Evolutionary conservation across 768 basidiomycete genomes (phyloP).

Genomic region (Artomyces pyxidatus): DNA sequence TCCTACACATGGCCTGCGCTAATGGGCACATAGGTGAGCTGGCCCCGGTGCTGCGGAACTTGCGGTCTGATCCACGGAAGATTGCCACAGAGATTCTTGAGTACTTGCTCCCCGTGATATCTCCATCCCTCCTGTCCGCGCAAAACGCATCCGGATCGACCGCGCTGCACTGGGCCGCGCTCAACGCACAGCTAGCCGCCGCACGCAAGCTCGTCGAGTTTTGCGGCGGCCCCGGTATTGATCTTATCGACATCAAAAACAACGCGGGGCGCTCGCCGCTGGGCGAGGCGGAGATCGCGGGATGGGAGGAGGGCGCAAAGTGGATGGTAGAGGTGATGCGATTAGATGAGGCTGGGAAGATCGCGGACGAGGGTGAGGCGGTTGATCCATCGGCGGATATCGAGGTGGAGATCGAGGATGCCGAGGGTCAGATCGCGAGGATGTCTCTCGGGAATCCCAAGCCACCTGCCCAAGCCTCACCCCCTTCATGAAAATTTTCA

Average conservation of each 20-base stretch:
- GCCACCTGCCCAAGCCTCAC: too few relatives aligned
- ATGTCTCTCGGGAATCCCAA: constrained; percentile 30
- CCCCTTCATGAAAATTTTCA: too few relatives aligned
- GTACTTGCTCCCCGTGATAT: constrained; percentile 56
- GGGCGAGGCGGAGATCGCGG: constrained; percentile 70
- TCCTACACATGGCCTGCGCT: constrained; percentile 80
- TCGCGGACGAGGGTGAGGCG: constrained; percentile 32
- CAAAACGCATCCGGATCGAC: constrained; percentile 74
- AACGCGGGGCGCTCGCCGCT: constrained; percentile 66
- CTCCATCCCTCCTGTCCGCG: constrained; percentile 44
- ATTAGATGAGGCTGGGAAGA: constrained; percentile 42
- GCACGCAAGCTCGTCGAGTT: constrained; percentile 52
- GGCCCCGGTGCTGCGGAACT: constrained; percentile 1
- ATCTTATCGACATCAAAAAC: constrained; percentile 73
- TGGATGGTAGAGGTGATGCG: constrained; percentile 81
- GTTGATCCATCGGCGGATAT: constrained; percentile 34
- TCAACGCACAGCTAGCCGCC: constrained; percentile 68
- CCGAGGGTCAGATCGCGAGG: constrained; percentile 58
- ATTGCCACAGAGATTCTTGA: constrained; percentile 59
- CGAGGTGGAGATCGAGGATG: constrained; percentile 65
- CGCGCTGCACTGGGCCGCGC: constrained; percentile 84
- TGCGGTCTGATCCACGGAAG: constrained; percentile 38
- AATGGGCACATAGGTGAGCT: constrained; percentile 82
- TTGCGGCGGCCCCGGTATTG: constrained; percentile 49
- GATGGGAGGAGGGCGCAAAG: constrained; percentile 77